Percentiles rank a stretch among this genome's conserved stretches.
phyloP scores from a whole-genome alignment of 495 filamentous ascomycete genomes.

The Aspergillus nidulans region DNA sequence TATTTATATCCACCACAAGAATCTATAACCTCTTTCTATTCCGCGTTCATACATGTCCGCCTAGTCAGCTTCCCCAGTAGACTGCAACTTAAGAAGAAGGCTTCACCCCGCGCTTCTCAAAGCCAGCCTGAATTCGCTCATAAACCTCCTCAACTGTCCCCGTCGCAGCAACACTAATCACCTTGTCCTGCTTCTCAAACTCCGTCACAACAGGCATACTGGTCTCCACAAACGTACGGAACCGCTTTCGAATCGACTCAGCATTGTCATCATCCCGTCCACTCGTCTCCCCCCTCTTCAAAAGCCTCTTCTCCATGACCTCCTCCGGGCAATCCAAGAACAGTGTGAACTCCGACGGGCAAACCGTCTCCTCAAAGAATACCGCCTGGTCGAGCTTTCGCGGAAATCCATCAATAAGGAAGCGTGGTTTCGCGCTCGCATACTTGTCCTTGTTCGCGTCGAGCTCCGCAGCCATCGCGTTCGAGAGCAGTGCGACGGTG shows the following conservation, averaged over 20 bases:
- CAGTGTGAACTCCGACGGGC: conserved; percentile 72
- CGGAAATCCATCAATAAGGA: conserved; percentile 93
- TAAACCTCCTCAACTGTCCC: conserved; percentile 71
- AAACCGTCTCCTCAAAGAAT: conserved; percentile 87
- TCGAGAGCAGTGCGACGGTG: conserved; percentile 87
- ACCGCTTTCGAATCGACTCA: conserved; percentile 93
- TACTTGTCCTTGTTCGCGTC: conserved; percentile 11
- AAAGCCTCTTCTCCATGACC: conserved; percentile 74
- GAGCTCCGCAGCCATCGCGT: conserved; percentile 74
- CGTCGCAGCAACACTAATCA: conserved; percentile 71
- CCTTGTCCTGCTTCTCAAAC: conserved; percentile 71
- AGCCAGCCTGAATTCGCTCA: conserved; percentile 52
- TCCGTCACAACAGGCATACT: conserved; percentile 94
- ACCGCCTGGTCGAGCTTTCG: conserved; percentile 94
- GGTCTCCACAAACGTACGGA: conserved; percentile 86
- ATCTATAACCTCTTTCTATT: not conserved
- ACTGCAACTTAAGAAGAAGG: conserved; percentile 17
- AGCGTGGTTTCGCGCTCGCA: conserved; percentile 43
- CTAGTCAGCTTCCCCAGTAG: not conserved
- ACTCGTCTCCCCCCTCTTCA: conserved; percentile 88
- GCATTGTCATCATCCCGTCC: conserved; percentile 90
- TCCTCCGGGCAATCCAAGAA: conserved; percentile 90
- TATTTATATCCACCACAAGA: not conserved
- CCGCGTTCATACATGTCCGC: not conserved
- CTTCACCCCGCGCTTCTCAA: conserved; percentile 46